phyloP scores from a whole-genome alignment of 305 asterid genomes.

The Coffea humblotiana region DNA sequence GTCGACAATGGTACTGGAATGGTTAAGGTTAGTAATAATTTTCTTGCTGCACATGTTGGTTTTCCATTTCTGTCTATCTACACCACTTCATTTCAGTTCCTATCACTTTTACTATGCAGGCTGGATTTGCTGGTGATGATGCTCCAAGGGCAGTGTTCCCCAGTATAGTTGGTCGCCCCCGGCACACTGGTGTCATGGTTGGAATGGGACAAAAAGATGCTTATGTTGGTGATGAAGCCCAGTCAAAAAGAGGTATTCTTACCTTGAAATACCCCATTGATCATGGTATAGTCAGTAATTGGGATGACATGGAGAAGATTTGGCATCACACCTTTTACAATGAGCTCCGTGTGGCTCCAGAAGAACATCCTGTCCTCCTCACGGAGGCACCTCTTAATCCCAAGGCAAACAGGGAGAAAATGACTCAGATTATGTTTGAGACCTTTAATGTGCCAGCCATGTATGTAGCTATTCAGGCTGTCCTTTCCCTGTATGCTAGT shows the following conservation, averaged over 20 bases:
- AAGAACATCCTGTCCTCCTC: constrained; percentile 40
- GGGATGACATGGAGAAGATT: constrained; percentile 49
- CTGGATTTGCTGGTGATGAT: constrained; percentile 48
- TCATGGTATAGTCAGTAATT: constrained; percentile 40
- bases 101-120: constrained; percentile 6
- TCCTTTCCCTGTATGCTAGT: constrained; percentile 44
- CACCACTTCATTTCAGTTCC: not conserved
- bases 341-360: constrained; percentile 42
- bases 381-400: constrained; percentile 46
- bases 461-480: constrained; percentile 48
- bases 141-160: constrained; percentile 47
- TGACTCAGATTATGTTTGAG: constrained; percentile 45
- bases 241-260: constrained; percentile 44
- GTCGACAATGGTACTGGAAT: constrained; percentile 44
- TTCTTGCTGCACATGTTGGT: not conserved
- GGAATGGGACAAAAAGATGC: constrained; percentile 46
- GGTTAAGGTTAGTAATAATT: constrained; percentile 31
- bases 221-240: constrained; percentile 44
- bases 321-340: constrained; percentile 45
- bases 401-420: constrained; percentile 41
- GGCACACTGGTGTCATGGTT: constrained; percentile 43
- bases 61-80: not conserved
- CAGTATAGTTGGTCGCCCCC: constrained; percentile 39
- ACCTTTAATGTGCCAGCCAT: constrained; percentile 44
- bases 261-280: constrained; percentile 41